Conservation (phyloP, 2,329 filamentous ascomycete species). For the Pseudogymnoascus sp. region DNA sequence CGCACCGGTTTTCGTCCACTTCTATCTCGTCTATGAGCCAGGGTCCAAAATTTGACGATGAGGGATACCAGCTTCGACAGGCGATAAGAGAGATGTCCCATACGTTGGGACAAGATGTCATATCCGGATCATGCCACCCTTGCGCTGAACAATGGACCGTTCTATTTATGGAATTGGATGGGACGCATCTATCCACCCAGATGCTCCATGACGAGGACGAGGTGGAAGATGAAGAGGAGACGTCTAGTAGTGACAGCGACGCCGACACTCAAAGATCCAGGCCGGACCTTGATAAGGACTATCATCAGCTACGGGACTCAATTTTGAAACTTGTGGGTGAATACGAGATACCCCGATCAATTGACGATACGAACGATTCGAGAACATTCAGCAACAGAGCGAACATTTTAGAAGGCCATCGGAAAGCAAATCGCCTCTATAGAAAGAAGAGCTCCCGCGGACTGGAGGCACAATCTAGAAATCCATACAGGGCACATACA, state of each 20-base stretch:
- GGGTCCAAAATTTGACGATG: conserved; percentile 50
- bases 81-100: conserved; percentile 66
- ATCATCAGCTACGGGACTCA: conserved; percentile 71
- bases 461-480: conserved; percentile 48
- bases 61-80: conserved; percentile 56
- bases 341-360: conserved; percentile 66
- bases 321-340: conserved; percentile 76
- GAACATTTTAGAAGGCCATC: conserved; percentile 38
- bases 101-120: conserved; percentile 53
- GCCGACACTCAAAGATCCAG: conserved; percentile 49
- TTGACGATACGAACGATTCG: conserved; percentile 51
- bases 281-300: conserved; percentile 66
- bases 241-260: conserved; percentile 51
- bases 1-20: conserved; percentile 49
- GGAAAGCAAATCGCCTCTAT: conserved; percentile 52
- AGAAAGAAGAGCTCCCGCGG: conserved; percentile 45
- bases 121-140: conserved; percentile 65
- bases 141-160: conserved; percentile 79
- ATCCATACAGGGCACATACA: conserved; percentile 42
- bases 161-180: conserved; percentile 68
- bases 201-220: conserved; percentile 67
- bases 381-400: conserved; percentile 66
- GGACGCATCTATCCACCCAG: conserved; percentile 58
- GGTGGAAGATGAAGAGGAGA: conserved; percentile 57
- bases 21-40: conserved; percentile 35